phyloP scores from a whole-genome alignment of 495 filamentous ascomycete genomes.

The Glonium stellatum region DNA sequence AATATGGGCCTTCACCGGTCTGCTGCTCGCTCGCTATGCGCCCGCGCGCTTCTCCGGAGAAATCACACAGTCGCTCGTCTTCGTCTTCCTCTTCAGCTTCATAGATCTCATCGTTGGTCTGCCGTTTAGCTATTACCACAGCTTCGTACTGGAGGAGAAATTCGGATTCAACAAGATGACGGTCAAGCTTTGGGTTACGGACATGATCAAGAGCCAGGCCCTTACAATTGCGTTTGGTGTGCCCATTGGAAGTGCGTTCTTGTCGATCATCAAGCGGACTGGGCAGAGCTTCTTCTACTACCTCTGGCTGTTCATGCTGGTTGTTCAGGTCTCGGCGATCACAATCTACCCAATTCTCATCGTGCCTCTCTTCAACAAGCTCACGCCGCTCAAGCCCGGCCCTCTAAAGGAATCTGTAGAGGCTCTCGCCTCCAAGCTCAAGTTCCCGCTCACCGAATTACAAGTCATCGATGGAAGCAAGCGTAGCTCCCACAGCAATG shows the following conservation, averaged over 20 bases:
- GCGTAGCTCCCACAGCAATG: constrained; percentile 93
- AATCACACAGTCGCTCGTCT: constrained; percentile 87
- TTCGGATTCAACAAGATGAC: constrained; percentile 99
- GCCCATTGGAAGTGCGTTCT: constrained; percentile 82
- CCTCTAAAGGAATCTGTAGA: constrained; percentile 83
- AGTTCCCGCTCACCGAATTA: constrained; percentile 85
- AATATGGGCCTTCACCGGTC: constrained; percentile 76
- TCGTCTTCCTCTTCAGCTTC: constrained; percentile 80
- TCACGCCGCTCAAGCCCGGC: constrained; percentile 84
- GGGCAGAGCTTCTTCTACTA: constrained; percentile 95
- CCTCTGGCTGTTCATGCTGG: constrained; percentile 85
- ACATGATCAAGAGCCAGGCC: constrained; percentile 85
- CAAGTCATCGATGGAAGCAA: constrained; percentile 98
- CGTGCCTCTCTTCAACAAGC: constrained; percentile 94
- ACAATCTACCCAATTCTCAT: constrained; percentile 95
- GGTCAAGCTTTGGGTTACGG: constrained; percentile 75
- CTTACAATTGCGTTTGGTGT: constrained; percentile 70
- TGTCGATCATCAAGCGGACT: constrained; percentile 85
- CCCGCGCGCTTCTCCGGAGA: constrained; percentile 79
- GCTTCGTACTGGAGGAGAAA: constrained; percentile 91
- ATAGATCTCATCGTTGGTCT: constrained; percentile 69
- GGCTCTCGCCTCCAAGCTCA: constrained; percentile 68
- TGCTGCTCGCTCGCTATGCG: constrained; percentile 62
- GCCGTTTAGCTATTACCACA: constrained; percentile 82
- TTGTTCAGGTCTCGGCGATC: constrained; percentile 84